These are phyloP conservation scores for Colletotrichum cuscutae DNA, from an alignment of 2,329 filamentous ascomycete genomes.

Conservation along the genomic window DNA sequence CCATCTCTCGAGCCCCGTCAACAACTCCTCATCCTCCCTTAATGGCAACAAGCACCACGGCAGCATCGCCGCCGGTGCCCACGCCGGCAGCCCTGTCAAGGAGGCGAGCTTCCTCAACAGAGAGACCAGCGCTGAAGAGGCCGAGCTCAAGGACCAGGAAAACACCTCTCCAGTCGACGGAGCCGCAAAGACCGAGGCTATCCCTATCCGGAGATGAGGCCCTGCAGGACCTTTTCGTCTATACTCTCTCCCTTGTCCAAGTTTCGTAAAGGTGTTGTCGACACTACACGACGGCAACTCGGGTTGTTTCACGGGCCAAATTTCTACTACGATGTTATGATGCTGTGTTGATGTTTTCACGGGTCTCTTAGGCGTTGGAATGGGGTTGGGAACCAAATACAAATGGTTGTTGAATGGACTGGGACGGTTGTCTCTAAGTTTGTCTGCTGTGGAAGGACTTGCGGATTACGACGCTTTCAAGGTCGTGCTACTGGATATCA, in stretches of 20 bases:
- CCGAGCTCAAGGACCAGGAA: slow-evolving; percentile 34
- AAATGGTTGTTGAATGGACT: slow-evolving; percentile 24
- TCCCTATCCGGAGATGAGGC: slow-evolving; percentile 71
- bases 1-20: slow-evolving; percentile 78
- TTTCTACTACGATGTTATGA: slow-evolving; percentile 35
- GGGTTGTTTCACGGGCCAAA: slow-evolving; percentile 27
- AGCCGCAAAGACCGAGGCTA: slow-evolving; percentile 54
- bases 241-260: slow-evolving; percentile 22
- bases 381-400: slow-evolving; percentile 26
- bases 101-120: slow-evolving; percentile 89
- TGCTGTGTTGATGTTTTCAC: slow-evolving; percentile 32
- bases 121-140: slow-evolving; percentile 77
- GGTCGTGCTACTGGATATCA: background rate
- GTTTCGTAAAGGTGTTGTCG: slow-evolving; percentile 27
- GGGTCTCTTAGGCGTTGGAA: slow-evolving; percentile 29
- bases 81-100: slow-evolving; percentile 85
- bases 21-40: slow-evolving; percentile 39
- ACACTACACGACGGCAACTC: slow-evolving; percentile 20
- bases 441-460: slow-evolving; percentile 4
- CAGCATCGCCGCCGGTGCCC: slow-evolving; percentile 51
- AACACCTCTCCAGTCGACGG: slow-evolving; percentile 30
- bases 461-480: background rate
- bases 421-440: slow-evolving; percentile 10
- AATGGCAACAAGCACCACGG: slow-evolving; percentile 32
- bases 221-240: background rate